A percentile compares a stretch with the other conserved stretches of the same genome.
Evolutionary conservation across 495 filamentous ascomycete genomes (phyloP).

Genomic region (Pyronema omphalodes): DNA sequence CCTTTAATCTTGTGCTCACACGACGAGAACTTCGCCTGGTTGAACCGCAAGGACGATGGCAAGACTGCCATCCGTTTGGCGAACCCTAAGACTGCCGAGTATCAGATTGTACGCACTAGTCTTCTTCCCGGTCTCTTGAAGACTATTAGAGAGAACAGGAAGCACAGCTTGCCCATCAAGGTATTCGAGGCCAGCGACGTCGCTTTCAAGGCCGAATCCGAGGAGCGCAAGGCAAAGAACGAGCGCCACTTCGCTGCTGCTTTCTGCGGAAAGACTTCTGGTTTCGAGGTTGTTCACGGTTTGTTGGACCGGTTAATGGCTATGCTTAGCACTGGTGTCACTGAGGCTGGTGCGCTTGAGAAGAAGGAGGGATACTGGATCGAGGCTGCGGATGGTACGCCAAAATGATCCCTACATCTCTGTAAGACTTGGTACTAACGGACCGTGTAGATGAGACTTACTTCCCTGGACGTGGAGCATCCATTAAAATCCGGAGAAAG

Average conservation of each 20-base stretch:
- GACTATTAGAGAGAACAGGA: constrained; percentile 87
- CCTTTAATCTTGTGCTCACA: constrained; percentile 93
- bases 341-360: constrained; percentile 32
- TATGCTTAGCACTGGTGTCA: constrained; percentile 74
- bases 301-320: constrained; percentile 77
- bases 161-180: constrained; percentile 73
- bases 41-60: constrained; percentile 82
- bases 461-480: constrained; percentile 75
- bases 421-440: constrained; percentile 2
- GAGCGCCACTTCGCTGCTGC: constrained; percentile 91
- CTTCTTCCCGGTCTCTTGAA: constrained; percentile 83
- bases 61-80: constrained; percentile 69
- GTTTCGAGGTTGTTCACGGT: constrained; percentile 92
- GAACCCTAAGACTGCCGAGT: constrained; percentile 92
- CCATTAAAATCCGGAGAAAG: constrained; percentile 31
- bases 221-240: constrained; percentile 74
- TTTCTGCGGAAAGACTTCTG: constrained; percentile 83
- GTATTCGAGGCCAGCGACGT: constrained; percentile 89
- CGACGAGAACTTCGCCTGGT: constrained; percentile 94
- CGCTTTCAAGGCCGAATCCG: constrained; percentile 59
- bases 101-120: constrained; percentile 85
- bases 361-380: constrained; percentile 73
- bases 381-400: constrained; percentile 58
- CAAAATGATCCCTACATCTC: constrained; percentile 9
- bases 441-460: constrained; percentile 53